Conservation (phyloP, 257 asterid genomes). For the Solanum chiquidenum region DNA sequence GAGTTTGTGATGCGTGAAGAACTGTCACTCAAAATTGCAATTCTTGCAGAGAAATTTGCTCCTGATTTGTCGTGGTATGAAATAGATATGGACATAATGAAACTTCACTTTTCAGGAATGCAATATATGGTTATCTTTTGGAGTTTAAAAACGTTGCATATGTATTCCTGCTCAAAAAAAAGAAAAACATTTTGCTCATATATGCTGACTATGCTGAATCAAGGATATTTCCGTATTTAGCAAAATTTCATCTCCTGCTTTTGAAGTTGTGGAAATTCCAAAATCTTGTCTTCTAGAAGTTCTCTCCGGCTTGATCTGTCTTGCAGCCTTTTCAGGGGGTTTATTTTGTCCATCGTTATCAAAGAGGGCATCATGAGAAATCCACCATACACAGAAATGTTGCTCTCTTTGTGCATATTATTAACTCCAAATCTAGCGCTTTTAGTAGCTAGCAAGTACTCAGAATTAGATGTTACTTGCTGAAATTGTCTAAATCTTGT, state of each 20-base stretch:
- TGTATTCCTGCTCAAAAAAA: neutral
- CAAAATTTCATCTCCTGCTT: neutral
- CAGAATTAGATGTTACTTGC: neutral
- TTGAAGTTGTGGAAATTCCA: neutral
- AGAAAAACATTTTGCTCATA: neutral
- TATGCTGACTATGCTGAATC: neutral
- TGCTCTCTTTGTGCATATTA: neutral
- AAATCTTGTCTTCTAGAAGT: neutral
- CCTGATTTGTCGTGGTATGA: conserved; percentile 94
- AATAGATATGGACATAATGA: neutral
- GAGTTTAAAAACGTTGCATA: neutral
- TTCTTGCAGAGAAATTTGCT: conserved; percentile 93
- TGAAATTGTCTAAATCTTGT: neutral
- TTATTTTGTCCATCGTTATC: neutral
- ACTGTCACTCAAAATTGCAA: conserved; percentile 79
- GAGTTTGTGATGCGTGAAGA: conserved; percentile 62
- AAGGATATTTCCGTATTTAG: neutral
- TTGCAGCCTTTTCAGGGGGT: neutral
- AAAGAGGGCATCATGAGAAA: neutral
- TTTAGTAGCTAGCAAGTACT: neutral
- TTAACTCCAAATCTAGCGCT: neutral
- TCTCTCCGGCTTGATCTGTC: neutral
- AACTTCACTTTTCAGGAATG: neutral
- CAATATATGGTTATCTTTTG: neutral
- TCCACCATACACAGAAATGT: neutral